These are phyloP conservation scores for Coelastrella sp. DNA, from an alignment of 139 green algal species.

Conservation along the genomic window DNA sequence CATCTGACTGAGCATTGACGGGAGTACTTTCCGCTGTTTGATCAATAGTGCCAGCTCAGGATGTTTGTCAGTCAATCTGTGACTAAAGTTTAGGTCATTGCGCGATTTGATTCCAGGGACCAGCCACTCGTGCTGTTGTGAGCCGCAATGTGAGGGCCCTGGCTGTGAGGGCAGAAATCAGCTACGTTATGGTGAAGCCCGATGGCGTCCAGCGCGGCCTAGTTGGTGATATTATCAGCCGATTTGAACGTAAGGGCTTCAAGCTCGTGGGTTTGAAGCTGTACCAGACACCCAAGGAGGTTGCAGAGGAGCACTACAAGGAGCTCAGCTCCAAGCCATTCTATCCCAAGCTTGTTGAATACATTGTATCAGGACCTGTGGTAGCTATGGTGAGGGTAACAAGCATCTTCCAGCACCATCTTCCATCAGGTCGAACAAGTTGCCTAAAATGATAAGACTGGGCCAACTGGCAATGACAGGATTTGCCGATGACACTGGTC, in stretches of 20 bases:
- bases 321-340: constrained; percentile 96
- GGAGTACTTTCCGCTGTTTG: too few species aligned
- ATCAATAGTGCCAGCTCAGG: background rate
- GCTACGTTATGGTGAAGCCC: constrained; percentile 97
- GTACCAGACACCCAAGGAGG: constrained; percentile 78
- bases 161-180: constrained; percentile 45
- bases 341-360: constrained; percentile 94
- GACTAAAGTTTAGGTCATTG: too few species aligned
- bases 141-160: constrained; percentile 28
- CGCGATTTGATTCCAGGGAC: background rate
- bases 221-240: constrained; percentile 90
- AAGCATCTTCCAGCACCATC: too few species aligned
- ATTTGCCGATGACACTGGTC: too few species aligned
- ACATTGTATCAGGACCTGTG: constrained; percentile 98
- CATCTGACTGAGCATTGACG: too few species aligned
- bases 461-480: too few species aligned
- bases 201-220: constrained; percentile 95
- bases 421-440: too few species aligned
- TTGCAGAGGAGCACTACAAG: constrained; percentile 96
- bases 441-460: too few species aligned
- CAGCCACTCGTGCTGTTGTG: background rate
- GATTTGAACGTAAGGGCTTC: constrained; percentile 92
- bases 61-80: background rate
- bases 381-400: constrained; percentile 92
- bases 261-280: constrained; percentile 88